Evolutionary conservation across 352 stramenopile species (phyloP), one percentile per base, ranked within the genome.

Genomic region (Blastocystis sp.): DNA sequence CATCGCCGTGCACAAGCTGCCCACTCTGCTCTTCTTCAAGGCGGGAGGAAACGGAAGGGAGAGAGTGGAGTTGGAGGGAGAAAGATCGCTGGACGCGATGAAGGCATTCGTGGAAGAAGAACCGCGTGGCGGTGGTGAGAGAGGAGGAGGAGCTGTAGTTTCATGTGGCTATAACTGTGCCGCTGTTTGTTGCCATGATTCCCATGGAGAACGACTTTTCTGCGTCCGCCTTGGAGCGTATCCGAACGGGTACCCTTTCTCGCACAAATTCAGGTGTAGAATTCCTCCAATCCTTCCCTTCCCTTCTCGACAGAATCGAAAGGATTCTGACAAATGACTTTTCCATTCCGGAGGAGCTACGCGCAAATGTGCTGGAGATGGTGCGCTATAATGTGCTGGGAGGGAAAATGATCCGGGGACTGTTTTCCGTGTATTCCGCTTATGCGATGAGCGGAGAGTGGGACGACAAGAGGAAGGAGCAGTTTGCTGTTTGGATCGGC

Each of bases 61-160:
- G 40, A 24, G 52, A 14, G 48, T 65, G 7, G n/a, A 54, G 11
- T 24, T 81, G 19, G 43, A 54, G 54, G 28, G 17, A 19, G 71
- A 81, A 34, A 34, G 28, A 34, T 34, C 28, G 28, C 28, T 34
- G 28, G 28, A 34, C 28, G 28, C 28, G 28, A 34, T 34, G 28
- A 34, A 34, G 28, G 28, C 28, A 0, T 34, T 34, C 28, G 28
- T 34, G 28, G 28, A n/a, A 34, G 28, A 34, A 34, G 28, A 34
- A 34, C 28, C 28, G 28, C 28, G 28, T 34, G 28, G 28, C 28
- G 28, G 28, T 34, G 48, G 57, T 54, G 10, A 19, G 19, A 4
- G 40, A 64, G 59, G 80, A 89, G 69, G 80, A 89, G 24, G 82
- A 89, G 48, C 60, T 89, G 66, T 89, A 80, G 87, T 38, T 63